Evolutionary conservation across 2,329 filamentous ascomycete genomes (phyloP).

Genomic region (Pseudogymnoascus sp.): DNA sequence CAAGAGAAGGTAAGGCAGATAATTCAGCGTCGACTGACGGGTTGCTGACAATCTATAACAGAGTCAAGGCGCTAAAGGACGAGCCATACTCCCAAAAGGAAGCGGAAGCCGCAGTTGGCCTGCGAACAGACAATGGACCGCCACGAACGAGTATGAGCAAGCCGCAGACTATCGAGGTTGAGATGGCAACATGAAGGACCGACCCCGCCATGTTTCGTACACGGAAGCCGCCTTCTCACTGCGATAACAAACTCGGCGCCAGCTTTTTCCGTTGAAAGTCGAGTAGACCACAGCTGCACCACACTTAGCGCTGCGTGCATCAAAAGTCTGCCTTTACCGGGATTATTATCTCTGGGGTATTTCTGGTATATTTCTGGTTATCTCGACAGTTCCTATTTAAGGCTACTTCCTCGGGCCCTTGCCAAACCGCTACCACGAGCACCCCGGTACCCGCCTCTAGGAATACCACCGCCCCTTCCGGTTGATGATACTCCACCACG

Average conservation of each 20-base stretch:
- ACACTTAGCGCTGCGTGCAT: neutral
- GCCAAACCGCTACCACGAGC: constrained; percentile 15
- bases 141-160: constrained; percentile 21
- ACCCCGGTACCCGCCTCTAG: constrained; percentile 2
- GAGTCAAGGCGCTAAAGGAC: constrained; percentile 72
- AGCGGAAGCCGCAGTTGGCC: constrained; percentile 70
- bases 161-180: constrained; percentile 33
- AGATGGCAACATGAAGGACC: constrained; percentile 23
- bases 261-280: neutral
- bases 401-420: constrained; percentile 23
- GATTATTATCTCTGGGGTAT: constrained; percentile 4
- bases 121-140: constrained; percentile 59
- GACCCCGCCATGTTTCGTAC: neutral
- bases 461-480: constrained; percentile 16
- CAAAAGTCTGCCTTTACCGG: neutral
- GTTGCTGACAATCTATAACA: constrained; percentile 29
- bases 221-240: neutral
- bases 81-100: constrained; percentile 81
- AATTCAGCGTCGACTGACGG: neutral
- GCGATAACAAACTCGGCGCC: neutral
- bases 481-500: constrained; percentile 20
- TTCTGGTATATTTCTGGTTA: neutral
- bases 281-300: neutral
- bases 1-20: constrained; percentile 66
- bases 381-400: constrained; percentile 11